Percentiles rank a stretch among this genome's conserved stretches.
phyloP scores from a whole-genome alignment of 148 eudicot species.

The Cornus florida region DNA sequence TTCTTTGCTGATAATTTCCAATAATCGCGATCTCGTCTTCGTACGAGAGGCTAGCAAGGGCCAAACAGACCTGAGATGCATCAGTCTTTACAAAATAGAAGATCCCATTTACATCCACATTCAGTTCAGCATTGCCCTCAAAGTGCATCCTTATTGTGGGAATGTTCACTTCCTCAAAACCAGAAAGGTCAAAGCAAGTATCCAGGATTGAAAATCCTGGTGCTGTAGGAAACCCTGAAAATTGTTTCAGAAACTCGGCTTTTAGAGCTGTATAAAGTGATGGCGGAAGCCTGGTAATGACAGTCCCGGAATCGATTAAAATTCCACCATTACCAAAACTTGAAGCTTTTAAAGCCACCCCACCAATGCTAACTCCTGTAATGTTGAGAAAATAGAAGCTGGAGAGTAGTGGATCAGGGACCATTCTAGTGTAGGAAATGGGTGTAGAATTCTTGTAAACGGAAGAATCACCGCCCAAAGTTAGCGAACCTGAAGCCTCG shows the following conservation, averaged over 20 bases:
- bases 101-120: slow-evolving; percentile 58
- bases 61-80: slow-evolving; percentile 78
- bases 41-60: slow-evolving; percentile 61
- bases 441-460: slow-evolving; percentile 57
- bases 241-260: slow-evolving; percentile 59
- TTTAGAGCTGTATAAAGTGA: slow-evolving; percentile 46
- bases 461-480: slow-evolving; percentile 43
- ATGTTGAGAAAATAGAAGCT: slow-evolving; percentile 62
- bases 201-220: slow-evolving; percentile 70
- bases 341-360: slow-evolving; percentile 37
- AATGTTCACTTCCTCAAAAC: slow-evolving; percentile 55
- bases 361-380: slow-evolving; percentile 60
- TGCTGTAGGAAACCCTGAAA: slow-evolving; percentile 58
- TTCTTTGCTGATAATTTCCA: slow-evolving; percentile 87
- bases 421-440: slow-evolving; percentile 55
- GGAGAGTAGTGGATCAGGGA: slow-evolving; percentile 43
- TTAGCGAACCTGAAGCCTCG: slow-evolving; percentile 56
- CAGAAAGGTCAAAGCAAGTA: slow-evolving; percentile 65
- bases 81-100: slow-evolving; percentile 66
- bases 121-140: slow-evolving; percentile 51
- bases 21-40: slow-evolving; percentile 71
- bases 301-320: slow-evolving; percentile 79
- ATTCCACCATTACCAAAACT: slow-evolving; percentile 40
- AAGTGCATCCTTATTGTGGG: slow-evolving; percentile 58
- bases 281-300: slow-evolving; percentile 67